These are phyloP conservation scores for Saccharomyces hybrid DNA, from an alignment of 1,139 yeast genomes.

Conservation along the genomic window DNA sequence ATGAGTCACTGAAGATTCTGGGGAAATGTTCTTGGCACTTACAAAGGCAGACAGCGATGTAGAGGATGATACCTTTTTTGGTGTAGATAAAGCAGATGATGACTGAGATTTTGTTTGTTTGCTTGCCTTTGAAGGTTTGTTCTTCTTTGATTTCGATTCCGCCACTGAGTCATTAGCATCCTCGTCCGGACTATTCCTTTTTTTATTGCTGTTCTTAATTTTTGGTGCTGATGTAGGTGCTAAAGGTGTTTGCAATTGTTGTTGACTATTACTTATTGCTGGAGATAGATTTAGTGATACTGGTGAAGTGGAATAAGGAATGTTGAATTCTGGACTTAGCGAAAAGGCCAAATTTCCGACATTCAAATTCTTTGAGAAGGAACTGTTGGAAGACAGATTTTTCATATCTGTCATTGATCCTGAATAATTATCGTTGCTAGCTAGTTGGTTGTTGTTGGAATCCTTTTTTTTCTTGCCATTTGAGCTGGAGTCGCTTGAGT, in stretches of 20 bases:
- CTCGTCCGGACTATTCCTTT: background rate
- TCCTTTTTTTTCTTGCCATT: constrained; percentile 1
- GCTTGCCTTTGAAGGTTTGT: background rate
- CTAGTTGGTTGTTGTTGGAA: background rate
- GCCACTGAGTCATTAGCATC: background rate
- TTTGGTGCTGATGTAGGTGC: background rate
- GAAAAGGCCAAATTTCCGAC: constrained; percentile 11
- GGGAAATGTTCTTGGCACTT: background rate
- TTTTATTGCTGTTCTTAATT: background rate
- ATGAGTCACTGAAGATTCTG: background rate
- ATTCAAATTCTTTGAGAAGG: constrained; percentile 1
- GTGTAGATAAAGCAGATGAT: background rate
- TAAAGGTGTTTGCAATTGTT: background rate
- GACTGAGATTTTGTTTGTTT: background rate
- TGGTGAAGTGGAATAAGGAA: constrained; percentile 69
- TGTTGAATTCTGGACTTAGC: constrained; percentile 31
- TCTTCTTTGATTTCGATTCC: background rate
- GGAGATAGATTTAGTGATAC: constrained; percentile 57
- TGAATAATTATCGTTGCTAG: background rate
- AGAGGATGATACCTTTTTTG: background rate
- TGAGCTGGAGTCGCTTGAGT: background rate
- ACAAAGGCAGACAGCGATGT: background rate
- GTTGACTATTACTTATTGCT: background rate
- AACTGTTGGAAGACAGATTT: background rate
- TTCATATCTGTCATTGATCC: background rate